Conservation (phyloP, 2,329 filamentous ascomycete species). For the Diaporthe velutina region DNA sequence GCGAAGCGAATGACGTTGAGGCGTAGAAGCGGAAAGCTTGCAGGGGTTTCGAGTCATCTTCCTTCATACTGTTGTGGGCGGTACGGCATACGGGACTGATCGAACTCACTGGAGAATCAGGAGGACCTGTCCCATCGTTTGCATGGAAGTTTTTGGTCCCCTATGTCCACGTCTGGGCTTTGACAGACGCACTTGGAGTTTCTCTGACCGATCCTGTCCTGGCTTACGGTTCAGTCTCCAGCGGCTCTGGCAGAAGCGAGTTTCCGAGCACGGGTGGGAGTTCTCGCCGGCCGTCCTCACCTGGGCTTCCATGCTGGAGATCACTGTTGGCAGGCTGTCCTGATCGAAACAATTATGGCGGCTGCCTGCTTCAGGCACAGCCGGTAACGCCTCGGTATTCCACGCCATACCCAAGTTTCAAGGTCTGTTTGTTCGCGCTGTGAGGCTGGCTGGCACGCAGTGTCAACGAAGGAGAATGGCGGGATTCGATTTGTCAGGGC, state of each 20-base stretch:
- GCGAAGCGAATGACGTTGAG: conserved; percentile 24
- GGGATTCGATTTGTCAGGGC: not conserved
- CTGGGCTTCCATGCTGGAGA: not conserved
- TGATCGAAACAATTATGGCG: not conserved
- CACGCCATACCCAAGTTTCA: no score
- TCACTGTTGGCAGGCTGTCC: no score
- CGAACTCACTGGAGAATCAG: not conserved
- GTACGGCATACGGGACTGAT: no score
- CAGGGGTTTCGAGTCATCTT: conserved; percentile 12
- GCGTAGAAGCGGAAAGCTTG: not conserved
- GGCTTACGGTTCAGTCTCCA: not conserved
- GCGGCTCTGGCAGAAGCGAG: not conserved
- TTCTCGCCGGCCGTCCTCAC: not conserved
- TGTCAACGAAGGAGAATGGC: not conserved
- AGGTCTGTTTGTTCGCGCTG: not conserved
- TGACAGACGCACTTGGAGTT: not conserved
- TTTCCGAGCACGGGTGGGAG: no score
- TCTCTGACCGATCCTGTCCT: no score
- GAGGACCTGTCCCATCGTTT: not conserved
- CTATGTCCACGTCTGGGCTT: not conserved
- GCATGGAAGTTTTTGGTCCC: not conserved
- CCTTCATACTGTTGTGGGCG: not conserved
- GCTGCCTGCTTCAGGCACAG: not conserved
- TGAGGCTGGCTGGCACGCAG: not conserved
- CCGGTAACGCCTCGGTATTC: not conserved